These are phyloP conservation scores for Cladosporium velox DNA, from an alignment of 2,329 filamentous ascomycete genomes.

Conservation along the genomic window DNA sequence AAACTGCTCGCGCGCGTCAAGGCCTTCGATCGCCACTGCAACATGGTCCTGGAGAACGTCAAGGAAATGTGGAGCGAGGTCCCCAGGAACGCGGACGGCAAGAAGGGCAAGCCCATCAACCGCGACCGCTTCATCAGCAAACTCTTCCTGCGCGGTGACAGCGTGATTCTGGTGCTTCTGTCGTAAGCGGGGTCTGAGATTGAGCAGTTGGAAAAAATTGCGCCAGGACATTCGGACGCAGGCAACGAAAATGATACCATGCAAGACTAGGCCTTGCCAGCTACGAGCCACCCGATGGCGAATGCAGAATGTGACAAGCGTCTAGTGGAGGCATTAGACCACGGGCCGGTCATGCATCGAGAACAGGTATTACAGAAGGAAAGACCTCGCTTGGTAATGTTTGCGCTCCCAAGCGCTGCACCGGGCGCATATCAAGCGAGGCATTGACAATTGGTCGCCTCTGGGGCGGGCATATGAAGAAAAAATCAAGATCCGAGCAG, in stretches of 20 bases:
- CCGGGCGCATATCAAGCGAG: conserved; percentile 12
- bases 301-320: neutral
- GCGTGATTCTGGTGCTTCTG: conserved; percentile 81
- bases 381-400: neutral
- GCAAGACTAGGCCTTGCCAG: conserved; percentile 6
- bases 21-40: conserved; percentile 97
- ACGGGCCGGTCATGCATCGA: no score
- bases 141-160: conserved; percentile 89
- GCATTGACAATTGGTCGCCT: neutral
- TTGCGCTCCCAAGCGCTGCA: neutral
- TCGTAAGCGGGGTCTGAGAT: conserved; percentile 14
- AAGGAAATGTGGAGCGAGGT: conserved; percentile 99
- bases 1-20: conserved; percentile 97
- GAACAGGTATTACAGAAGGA: neutral
- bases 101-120: conserved; percentile 88
- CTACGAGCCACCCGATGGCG: neutral
- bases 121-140: conserved; percentile 99
- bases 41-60: conserved; percentile 97
- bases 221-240: no score
- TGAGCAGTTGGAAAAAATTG: no score
- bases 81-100: conserved; percentile 76
- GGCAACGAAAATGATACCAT: conserved; percentile 18
- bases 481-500: neutral
- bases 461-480: neutral
- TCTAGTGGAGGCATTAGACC: neutral